Percentiles rank a stretch among this genome's conserved stretches.
phyloP scores from a whole-genome alignment of 768 basidiomycete genomes.

The Psilocybe cyanescens region DNA sequence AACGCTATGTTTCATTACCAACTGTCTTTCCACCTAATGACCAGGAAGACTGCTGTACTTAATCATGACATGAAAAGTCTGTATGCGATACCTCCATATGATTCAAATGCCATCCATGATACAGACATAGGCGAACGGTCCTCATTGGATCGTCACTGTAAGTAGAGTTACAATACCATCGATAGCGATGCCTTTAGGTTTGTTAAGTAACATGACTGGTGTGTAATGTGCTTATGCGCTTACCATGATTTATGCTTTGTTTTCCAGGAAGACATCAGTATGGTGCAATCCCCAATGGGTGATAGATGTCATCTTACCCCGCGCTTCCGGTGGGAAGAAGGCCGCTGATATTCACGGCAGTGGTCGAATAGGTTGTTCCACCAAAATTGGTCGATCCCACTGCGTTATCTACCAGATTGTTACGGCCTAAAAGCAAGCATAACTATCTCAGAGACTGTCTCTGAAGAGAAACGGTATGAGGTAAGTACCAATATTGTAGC shows the following conservation, averaged over 20 bases:
- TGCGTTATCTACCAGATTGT: conserved; percentile 30
- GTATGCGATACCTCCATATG: conserved; percentile 8
- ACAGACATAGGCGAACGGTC: neutral
- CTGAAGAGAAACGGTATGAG: neutral
- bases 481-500: conserved; percentile 34
- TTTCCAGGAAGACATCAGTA: conserved; percentile 9
- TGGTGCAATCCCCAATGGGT: neutral
- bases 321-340: conserved; percentile 53
- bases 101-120: neutral
- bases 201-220: neutral
- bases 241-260: conserved; percentile 37
- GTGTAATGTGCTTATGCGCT: neutral
- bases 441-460: too few species aligned
- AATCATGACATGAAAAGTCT: neutral
- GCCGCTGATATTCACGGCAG: conserved; percentile 50
- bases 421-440: conserved; percentile 26
- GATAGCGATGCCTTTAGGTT: conserved; percentile 52
- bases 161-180: conserved; percentile 61
- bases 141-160: conserved; percentile 47
- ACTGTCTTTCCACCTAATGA: neutral
- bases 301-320: conserved; percentile 32
- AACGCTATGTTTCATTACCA: neutral
- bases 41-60: neutral
- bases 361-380: conserved; percentile 51
- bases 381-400: conserved; percentile 37